These are phyloP conservation scores for Colletotrichum sp. DNA, from an alignment of 2,329 filamentous ascomycete species.

Conservation along the genomic window DNA sequence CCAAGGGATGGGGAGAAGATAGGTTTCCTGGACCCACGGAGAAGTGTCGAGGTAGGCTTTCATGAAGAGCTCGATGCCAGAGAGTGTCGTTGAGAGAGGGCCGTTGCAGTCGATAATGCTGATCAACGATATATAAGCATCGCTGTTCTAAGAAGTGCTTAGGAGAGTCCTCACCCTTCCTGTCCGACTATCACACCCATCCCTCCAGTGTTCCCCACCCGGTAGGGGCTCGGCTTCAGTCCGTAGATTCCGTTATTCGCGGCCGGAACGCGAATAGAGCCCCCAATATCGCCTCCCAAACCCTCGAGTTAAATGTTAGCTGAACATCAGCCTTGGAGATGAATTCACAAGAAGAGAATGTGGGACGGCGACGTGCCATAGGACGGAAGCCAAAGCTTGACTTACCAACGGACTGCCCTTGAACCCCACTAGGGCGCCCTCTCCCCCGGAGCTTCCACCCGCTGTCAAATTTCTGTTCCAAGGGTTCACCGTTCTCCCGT, in stretches of 20 bases:
- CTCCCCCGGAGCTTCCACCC: background rate
- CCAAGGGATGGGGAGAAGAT: background rate
- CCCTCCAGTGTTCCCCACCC: background rate
- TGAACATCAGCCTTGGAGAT: background rate
- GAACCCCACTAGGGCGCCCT: background rate
- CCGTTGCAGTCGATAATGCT: background rate
- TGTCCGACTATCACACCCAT: background rate
- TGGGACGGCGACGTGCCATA: no score
- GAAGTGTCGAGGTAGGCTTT: background rate
- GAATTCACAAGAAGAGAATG: background rate
- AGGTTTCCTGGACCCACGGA: background rate
- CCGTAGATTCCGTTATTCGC: background rate
- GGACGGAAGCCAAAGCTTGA: background rate
- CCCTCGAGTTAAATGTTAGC: background rate
- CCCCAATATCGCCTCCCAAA: background rate
- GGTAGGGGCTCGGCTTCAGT: background rate
- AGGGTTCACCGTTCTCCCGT: background rate
- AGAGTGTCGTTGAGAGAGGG: background rate
- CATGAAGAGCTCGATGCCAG: background rate
- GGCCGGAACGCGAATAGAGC: background rate
- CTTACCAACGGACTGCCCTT: background rate
- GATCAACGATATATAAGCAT: no score
- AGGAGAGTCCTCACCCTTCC: background rate
- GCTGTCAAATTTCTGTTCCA: background rate
- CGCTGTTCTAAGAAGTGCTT: background rate